Conservation (phyloP, 768 basidiomycete species). For the Suillus subaureus region DNA sequence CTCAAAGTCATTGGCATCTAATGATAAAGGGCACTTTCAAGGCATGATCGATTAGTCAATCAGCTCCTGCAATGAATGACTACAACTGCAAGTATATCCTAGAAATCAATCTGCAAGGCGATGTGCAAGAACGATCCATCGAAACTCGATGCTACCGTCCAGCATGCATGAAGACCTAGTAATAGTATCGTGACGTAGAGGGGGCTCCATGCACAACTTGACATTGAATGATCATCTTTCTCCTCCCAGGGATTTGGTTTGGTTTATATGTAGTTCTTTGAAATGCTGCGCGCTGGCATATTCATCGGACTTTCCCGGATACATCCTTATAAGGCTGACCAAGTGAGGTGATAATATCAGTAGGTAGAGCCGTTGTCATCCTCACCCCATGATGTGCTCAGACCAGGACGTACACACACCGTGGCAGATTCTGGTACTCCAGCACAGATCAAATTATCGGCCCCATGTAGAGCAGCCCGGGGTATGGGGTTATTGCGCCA, state of each 20-base stretch:
- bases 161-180: background rate
- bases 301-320: too few relatives aligned
- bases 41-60: background rate
- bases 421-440: background rate
- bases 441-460: background rate
- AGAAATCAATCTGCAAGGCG: background rate
- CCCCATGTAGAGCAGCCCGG: slow-evolving; percentile 26
- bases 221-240: background rate
- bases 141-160: background rate
- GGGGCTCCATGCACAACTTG: background rate
- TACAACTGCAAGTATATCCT: background rate
- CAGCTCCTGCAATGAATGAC: background rate
- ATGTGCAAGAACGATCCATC: background rate
- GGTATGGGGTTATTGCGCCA: slow-evolving; percentile 37
- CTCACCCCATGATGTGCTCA: background rate
- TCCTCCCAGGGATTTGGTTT: background rate
- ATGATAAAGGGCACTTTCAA: background rate
- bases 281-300: too few relatives aligned
- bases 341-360: too few relatives aligned
- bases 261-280: too few relatives aligned
- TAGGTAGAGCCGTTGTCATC: background rate
- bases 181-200: background rate
- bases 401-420: background rate
- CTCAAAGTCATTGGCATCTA: too few relatives aligned
- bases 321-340: too few relatives aligned